Percentiles rank a stretch among this genome's conserved stretches.
Evolutionary conservation across 1,284 basidiomycete species (phyloP).

Genomic region (Cryptococcus sp.): DNA sequence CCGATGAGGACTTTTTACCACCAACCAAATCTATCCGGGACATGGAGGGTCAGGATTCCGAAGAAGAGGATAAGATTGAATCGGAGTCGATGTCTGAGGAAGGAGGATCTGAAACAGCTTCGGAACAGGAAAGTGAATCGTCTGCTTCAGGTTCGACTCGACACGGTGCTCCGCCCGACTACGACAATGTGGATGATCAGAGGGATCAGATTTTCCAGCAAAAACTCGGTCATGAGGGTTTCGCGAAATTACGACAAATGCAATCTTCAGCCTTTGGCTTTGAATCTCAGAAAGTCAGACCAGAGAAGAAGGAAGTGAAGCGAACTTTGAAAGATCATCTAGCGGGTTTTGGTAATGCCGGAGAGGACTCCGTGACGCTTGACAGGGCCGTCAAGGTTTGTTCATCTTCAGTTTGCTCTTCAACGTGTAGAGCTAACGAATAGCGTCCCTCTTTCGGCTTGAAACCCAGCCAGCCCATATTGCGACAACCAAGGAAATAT

Average conservation of each 20-base stretch:
- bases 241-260: slow-evolving; percentile 85
- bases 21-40: slow-evolving; percentile 38
- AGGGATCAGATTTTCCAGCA: slow-evolving; percentile 26
- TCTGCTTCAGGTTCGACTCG: too few species aligned
- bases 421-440: slow-evolving; percentile 6
- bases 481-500: slow-evolving; percentile 48
- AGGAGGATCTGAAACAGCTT: too few species aligned
- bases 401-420: slow-evolving; percentile 38
- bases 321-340: slow-evolving; percentile 7
- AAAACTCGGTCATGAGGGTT: slow-evolving; percentile 60
- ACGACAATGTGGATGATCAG: neutral
- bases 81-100: neutral
- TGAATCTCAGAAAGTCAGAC: neutral
- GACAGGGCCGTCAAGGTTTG: slow-evolving; percentile 61
- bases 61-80: slow-evolving; percentile 17
- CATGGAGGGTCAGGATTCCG: slow-evolving; percentile 9
- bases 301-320: slow-evolving; percentile 3
- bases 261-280: slow-evolving; percentile 72
- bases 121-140: too few species aligned
- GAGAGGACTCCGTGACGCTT: slow-evolving; percentile 65
- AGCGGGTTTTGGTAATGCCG: slow-evolving; percentile 58
- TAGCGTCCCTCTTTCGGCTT: slow-evolving; percentile 75
- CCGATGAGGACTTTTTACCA: slow-evolving; percentile 36
- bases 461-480: slow-evolving; percentile 59
- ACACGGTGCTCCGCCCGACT: too few species aligned